Evolutionary conservation across 2,329 filamentous ascomycete species (phyloP), one percentile per base, ranked within the genome.

Genomic region (Colletotrichum liaoningense): DNA sequence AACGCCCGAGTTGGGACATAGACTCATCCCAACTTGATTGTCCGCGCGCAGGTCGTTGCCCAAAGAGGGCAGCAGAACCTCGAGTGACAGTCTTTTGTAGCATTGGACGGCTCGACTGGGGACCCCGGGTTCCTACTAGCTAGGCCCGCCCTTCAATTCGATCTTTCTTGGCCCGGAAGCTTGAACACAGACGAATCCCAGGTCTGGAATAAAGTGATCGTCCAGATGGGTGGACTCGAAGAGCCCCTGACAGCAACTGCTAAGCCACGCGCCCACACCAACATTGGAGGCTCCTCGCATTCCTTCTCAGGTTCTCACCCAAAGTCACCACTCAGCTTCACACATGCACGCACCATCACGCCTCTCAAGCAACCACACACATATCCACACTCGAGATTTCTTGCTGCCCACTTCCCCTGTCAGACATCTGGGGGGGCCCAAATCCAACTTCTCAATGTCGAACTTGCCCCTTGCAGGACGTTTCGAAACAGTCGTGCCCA

Each of bases 21-120:
- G 70, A 56, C 60, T 70, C 49, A 70, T 73, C 67, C 60, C 70
- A 70, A 69, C 70, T 64, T 65, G 70, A 62, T 70, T 73, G 60
- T 62, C 64, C 52, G 26, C 33, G 24, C 42, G 67, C 56, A 65
- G 46, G 55, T 70, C 67, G 26, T 73, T 70, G 38, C 56, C 67
- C 67, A 54, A 73, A 73, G 56, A 28, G 8, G 42, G 42, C 42
- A n/a, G 42, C 42, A 56, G 49, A 60, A 26, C 12, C 35, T 49
- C 42, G 19, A 35, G 38, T 30, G 35, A 58, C 24, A 38, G 57
- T 35, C 22, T 7, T 64, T 33, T 33, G 19, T 30, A 52, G 35
- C n/a, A 35, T 60, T 14, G 62, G 19, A 46, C 35, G 24, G 33
- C 35, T 60, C 46, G 60, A 65, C 70, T 12, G 46, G 67, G 70